Evolutionary conservation across 2,329 filamentous ascomycete species (phyloP).

Genomic region (Myriosclerotinia curreyana): DNA sequence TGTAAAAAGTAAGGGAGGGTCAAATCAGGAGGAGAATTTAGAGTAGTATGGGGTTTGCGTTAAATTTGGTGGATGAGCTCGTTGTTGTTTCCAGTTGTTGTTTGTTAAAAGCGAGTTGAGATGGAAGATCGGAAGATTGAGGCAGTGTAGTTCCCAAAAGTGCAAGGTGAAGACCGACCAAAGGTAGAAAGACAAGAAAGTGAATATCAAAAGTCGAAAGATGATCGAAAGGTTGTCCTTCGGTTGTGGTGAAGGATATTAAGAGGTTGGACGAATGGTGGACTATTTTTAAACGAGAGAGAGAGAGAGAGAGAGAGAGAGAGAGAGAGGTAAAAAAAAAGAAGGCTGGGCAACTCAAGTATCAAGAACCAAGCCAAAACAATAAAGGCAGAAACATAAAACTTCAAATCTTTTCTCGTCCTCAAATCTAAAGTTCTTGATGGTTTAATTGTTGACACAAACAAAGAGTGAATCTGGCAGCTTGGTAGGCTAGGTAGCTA

Average conservation of each 20-base stretch:
- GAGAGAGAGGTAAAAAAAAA: too few relatives aligned
- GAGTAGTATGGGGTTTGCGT: conserved; percentile 15
- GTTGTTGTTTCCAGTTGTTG: conserved; percentile 8
- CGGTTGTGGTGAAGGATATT: conserved; percentile 17
- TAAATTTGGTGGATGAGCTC: conserved; percentile 14
- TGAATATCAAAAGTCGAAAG: conserved; percentile 16
- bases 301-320: too few relatives aligned
- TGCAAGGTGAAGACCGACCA: too few relatives aligned
- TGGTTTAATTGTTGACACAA: background rate
- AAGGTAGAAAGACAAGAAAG: background rate
- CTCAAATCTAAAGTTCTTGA: background rate
- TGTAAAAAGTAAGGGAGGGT: background rate
- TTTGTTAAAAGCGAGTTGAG: background rate
- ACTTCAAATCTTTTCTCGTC: background rate
- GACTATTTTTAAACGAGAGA: conserved; percentile 16
- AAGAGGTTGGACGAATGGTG: conserved; percentile 18
- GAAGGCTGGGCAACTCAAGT: conserved; percentile 14
- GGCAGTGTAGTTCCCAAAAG: background rate
- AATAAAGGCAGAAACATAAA: background rate
- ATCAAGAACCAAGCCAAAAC: background rate
- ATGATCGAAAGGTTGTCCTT: background rate
- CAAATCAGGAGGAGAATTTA: background rate
- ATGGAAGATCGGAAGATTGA: background rate
- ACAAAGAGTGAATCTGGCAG: background rate
- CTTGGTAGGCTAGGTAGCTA: background rate